Evolutionary conservation across 2,329 filamentous ascomycete species (phyloP), one percentile per base, ranked within the genome.

Genomic region (Fusarium nematophilum): DNA sequence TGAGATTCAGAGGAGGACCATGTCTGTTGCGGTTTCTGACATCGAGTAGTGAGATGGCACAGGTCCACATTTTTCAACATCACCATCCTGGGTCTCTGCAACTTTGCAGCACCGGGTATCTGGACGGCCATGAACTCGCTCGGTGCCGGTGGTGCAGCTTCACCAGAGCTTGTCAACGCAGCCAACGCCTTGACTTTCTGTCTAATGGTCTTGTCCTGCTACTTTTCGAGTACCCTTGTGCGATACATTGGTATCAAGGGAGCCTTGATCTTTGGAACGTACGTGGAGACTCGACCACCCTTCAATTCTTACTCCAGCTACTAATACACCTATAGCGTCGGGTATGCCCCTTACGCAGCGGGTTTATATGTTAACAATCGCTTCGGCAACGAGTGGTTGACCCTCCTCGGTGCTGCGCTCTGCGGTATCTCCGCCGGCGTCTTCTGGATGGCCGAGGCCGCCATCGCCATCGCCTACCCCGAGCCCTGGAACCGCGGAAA

Each of bases 371-470:
- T 83, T 3, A 90, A 92, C 73, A 92, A 91, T 68, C 81, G 89
- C 0, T 92, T 83, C 65, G 87, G 87, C 1, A 85, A 76, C 1
- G 83, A 88, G 61, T 92, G 90, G 90, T 81, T 91, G 9, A 82
- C 87, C 0, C 79, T 91, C 1, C 73, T 92, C 8, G 90, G 89
- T 0, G 88, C 87, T 1, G 87, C 87, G 0, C 76, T 89, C 0
- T 92, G 89, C 59, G 89, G 89, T 14, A 80, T 91, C 26, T 88
- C 86, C 0, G 89, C 90, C 0, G 90, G 90, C 0, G 79, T 92
- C 0, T 92, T 92, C 73, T 92, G 90, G 90, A 87, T 87, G 79
- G 85, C 89, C 0, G 90, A 92, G 73, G 87, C 87, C 1, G 89
- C 90, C 0, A 90, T 92, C 52, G 89, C 89, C 0, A 83, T 92